Base-by-base conservation (phyloP, 805 yeast species). In the Zygosaccharomyces gambellarensis region DNA sequence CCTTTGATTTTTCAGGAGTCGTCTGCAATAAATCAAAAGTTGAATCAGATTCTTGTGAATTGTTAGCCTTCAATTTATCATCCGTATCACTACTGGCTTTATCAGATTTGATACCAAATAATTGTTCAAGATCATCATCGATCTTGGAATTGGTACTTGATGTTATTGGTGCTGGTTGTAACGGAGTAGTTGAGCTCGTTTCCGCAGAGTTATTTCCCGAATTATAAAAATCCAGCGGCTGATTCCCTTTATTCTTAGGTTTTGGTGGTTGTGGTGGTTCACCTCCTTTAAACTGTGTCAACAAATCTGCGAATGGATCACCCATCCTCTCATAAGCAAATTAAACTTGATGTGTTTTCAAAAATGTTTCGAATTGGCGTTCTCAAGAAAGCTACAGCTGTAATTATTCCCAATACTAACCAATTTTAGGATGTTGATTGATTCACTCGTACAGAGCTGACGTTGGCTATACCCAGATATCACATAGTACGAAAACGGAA, bases 281-380 rank as follows among this genome's bases (percentile, higher is more conserved):
- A 11, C 46, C 56, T 5, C 56, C 55, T 41, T 63, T 60, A 21
- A 68, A 67, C 7, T 69, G 60, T 27, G 62, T 58, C 47, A 75
- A 59, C 25, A 75, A 61, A 52, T 71, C 69, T 1, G 79, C 78
- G 69, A 75, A 75, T 21, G 75, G 66, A 54, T 75, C 79, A 12
- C 43, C 44, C 54, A 51, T 51, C 17, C 19, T 23, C 6, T 4
- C 21, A 12, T 39, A 28, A 8, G 9, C 17, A 10, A 39, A 23
- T 8, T 23, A 6, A 12, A 5, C 12, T 14, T 25, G 42, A 8
- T 5, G 42, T 25, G 11, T 14, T 39, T 4, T 14, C 22, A 17
- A 10, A 5, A 17, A 6, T 34, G 28, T 25, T 25, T 25, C 6
- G 6, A 25, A 25, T 5, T 25, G 9, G 28, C 9, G 9, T 8